Evolutionary conservation across 805 yeast genomes (phyloP), one percentile per base, ranked within the genome.

Genomic region (Candida michaelii): DNA sequence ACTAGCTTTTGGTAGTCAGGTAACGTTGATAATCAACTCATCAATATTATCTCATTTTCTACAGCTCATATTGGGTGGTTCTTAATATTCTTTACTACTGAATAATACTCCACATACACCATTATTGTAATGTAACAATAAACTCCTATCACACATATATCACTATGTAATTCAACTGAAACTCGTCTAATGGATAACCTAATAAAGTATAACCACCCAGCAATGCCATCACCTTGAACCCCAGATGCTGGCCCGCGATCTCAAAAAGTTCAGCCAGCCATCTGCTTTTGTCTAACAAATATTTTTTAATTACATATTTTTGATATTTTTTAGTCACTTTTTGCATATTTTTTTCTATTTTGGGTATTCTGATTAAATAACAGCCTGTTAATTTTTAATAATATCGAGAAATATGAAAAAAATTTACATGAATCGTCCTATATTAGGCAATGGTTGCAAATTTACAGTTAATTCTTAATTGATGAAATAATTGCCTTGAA

Each of bases 401-500:
- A 13, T 34, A 34, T n/a, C 8, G 5, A n/a, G 11, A 7, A 5
- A 25, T 11, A n/a, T 25, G 12, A 12, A 25, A 25, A 27, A 21
- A 11, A 8, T 23, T 34, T 19, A 5, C 9, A 3, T 21, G 13
- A 12, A 34, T 34, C 29, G 23, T 4, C 14, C 37, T 34, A 4
- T 11, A 7, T 34, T 23, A 23, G 37, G 37, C 4, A 34, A 36
- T 29, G 40, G 32, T 29, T 36, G 32, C 40, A 27, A 36, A 36
- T 5, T 27, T 36, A 36, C 4, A 15, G 18, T 36, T 8, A 27
- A 27, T 6, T 24, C 16, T 24, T 23, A 21, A 31, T 12, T 31
- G 9, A 23, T 23, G 29, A 13, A 10, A 34, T 36, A 23, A 17
- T 14, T 36, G 30, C 30, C 29, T 36, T 36, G 39, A 36, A 19